Base-by-base conservation (phyloP, 306 rosid species). In the Clitoria ternatea region DNA sequence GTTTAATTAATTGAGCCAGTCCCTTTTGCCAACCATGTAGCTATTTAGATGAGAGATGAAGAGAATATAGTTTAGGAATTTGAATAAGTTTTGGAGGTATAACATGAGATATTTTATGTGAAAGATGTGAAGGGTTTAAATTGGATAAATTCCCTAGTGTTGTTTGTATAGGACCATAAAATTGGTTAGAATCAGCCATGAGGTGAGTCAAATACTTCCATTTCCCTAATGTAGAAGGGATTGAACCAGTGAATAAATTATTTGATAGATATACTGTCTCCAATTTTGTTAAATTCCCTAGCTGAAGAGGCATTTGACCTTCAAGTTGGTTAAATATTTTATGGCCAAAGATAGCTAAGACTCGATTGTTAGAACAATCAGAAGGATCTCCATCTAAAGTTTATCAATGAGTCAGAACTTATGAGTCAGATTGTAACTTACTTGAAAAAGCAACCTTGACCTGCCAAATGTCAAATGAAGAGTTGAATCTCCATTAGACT, bases 211-310 rank as follows among this genome's bases (percentile, higher is more conserved):
- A 22, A 50, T 50, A 8, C 30, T 22, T 0, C 4, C 19, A 50
- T 10, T 22, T n/a, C 3, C 50, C 50, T 7, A 61, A n/a, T 13
- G 19, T 12, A 4, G 13, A 40, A 20, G 69, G 69, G 13, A 64
- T 42, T 42, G 35, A 18, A 17, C 9, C 22, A 6, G 12, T 29
- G 0, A 67, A 2, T 3, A 0, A 36, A 6, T 52, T 52, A n/a
- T 5, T 0, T 1, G 2, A 6, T 4, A 66, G 61, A 6, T 0
- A 0, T 0, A 66, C 18, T 4, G 0, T 0, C 1, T 12, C 0
- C 3, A 68, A 20, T 0, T n/a, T 1, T 20, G 12, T 36, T 1
- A 22, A 33, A n/a, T 50, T 50, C 1, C 24, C 37, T 0, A 68
- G 4, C 11, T 66, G 20, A 0, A 3, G 0, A 6, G 73, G 73